Conservation (phyloP, 2,329 filamentous ascomycete genomes). For the Fusarium anthophilum region DNA sequence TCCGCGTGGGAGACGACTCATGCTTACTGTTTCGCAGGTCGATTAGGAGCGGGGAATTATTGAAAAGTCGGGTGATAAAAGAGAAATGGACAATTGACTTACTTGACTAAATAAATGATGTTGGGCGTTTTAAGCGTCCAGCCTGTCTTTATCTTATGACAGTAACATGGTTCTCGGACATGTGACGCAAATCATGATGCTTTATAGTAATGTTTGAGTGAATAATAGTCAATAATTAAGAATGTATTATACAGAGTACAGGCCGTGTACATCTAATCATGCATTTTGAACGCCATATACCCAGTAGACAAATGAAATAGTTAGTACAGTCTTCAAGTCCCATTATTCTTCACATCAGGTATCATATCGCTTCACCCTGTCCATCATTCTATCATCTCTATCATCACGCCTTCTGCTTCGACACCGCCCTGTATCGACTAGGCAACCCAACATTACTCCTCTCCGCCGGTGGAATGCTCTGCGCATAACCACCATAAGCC, state of each 20-base stretch:
- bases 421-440: conserved; percentile 19
- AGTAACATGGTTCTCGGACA: background rate
- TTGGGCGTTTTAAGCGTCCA: background rate
- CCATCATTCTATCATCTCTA: too few relatives aligned
- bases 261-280: background rate
- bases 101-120: too few relatives aligned
- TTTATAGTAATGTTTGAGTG: accelerated
- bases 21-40: background rate
- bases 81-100: accelerated
- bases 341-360: background rate
- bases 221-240: too few relatives aligned
- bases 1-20: background rate
- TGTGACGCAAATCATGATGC: too few relatives aligned
- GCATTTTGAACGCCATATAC: background rate
- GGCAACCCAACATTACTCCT: conserved; percentile 24
- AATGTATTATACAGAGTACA: background rate
- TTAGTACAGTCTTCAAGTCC: background rate
- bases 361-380: background rate
- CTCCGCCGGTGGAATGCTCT: conserved; percentile 15
- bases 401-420: conserved; percentile 1
- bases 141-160: too few relatives aligned
- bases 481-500: conserved; percentile 18
- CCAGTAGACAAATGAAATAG: background rate
- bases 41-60: background rate
- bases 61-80: too few relatives aligned